A percentile compares a stretch with the other conserved stretches of the same genome.
Conservation (phyloP, 2,329 filamentous ascomycete genomes). For the Colletotrichum camelliae region DNA sequence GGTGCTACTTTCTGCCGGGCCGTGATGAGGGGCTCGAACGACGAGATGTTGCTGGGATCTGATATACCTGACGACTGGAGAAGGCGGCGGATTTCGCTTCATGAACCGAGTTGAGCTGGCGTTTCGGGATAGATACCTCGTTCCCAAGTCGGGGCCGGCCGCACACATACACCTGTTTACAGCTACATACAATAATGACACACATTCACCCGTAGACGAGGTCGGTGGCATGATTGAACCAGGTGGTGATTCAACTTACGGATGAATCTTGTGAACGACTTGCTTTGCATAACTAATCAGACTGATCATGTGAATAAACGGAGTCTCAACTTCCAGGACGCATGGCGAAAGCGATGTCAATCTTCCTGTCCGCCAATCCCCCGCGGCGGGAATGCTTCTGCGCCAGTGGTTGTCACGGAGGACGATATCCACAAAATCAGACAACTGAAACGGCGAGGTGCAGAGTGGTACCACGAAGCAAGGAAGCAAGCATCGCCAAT, state of each 20-base stretch:
- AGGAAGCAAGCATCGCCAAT: background rate
- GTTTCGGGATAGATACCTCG: constrained; percentile 21
- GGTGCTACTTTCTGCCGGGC: background rate
- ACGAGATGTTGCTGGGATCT: background rate
- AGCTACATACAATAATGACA: constrained; percentile 20
- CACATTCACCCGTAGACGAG: background rate
- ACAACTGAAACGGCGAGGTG: background rate
- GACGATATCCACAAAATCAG: background rate
- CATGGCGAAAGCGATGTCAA: background rate
- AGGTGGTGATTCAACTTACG: background rate
- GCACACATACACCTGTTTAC: constrained; percentile 6
- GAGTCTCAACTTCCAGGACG: background rate
- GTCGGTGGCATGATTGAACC: background rate
- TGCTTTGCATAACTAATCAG: background rate
- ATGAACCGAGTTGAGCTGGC: background rate
- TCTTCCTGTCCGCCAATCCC: background rate
- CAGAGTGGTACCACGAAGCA: background rate
- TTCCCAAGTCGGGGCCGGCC: constrained; percentile 9
- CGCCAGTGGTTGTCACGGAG: background rate
- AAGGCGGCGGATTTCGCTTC: background rate
- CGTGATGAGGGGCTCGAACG: background rate
- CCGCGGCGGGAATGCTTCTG: constrained; percentile 1
- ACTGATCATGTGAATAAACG: background rate
- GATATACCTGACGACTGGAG: background rate
- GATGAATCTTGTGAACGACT: background rate